Base-by-base conservation (phyloP, 1,139 yeast genomes). In the Candida smagusa region DNA sequence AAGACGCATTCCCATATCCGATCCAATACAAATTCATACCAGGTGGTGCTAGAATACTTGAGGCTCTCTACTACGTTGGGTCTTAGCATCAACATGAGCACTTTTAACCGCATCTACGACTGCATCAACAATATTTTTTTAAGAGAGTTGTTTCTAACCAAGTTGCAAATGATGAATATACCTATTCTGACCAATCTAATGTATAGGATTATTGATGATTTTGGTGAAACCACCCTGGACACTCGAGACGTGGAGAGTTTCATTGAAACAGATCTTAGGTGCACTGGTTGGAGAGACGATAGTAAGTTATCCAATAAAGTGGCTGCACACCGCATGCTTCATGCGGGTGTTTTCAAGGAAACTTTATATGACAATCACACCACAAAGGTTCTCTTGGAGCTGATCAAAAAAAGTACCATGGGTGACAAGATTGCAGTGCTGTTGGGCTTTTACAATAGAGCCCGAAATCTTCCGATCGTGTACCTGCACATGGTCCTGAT, bases 21-120 rank as follows among this genome's bases (percentile, higher is more conserved):
- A 22, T 59, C 68, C 4, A 50, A 52, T 7, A 49, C 68, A 9
- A 66, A 59, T 44, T 63, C 70, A 2, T 62, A 61, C 40, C 50
- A 48, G 24, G 52, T 63, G 13, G 55, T 68, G 7, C 45, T 51
- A 16, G 65, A 61, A 43, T 64, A 66, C 44, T 53, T 71, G 30
- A 49, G 50, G 35, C 45, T 70, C 19, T 51, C 63, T 33, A 48
- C 55, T 34, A 42, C 51, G 4, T 49, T 63, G 34, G 53, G 49
- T n/a, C 43, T 69, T n/a, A 52, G 54, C n/a, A 55, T 61, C 26
- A 58, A 68, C 45, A 50, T 70, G 37, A 50, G 58, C 6, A 69
- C 74, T 1, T 68, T 65, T 58, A 58, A 55, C 36, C 47, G 73
- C 31, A 52, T 71, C 9, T 71, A 70, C 44, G 69, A 65, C 39